Evolutionary conservation across 495 filamentous ascomycete genomes (phyloP).

Genomic region (Xylaria scruposa): DNA sequence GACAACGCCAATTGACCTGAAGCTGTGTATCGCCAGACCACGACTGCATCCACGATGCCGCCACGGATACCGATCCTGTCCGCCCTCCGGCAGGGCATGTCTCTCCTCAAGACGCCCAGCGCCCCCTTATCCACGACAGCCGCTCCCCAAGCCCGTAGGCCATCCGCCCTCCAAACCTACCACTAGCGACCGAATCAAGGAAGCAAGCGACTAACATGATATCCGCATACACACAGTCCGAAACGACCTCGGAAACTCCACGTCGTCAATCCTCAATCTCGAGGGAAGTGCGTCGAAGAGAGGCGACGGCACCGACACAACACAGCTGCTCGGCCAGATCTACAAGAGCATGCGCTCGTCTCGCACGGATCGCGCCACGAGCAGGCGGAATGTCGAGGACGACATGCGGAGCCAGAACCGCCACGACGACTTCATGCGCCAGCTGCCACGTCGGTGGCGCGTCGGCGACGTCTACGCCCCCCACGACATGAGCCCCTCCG

Average conservation of each 20-base stretch:
- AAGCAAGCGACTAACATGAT: conserved; percentile 21
- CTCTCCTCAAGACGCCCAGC: conserved; percentile 25
- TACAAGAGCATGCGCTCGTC: conserved; percentile 24
- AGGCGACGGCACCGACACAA: conserved; percentile 21
- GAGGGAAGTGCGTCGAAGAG: conserved; percentile 1
- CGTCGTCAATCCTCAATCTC: conserved; percentile 29
- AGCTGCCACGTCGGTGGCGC: conserved; percentile 65
- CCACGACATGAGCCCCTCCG: conserved; percentile 77
- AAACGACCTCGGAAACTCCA: conserved; percentile 14
- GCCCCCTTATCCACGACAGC: conserved; percentile 33
- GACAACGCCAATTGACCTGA: conserved; percentile 3
- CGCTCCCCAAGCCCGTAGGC: conserved; percentile 30
- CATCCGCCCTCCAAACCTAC: conserved; percentile 20
- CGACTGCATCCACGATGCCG: conserved; percentile 35
- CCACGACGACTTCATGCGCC: conserved; percentile 45
- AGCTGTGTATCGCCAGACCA: neutral
- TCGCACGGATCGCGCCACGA: neutral
- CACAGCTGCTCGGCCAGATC: conserved; percentile 9
- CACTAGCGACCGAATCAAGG: neutral
- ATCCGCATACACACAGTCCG: conserved; percentile 14
- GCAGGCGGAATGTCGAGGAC: conserved; percentile 34
- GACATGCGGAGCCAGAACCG: conserved; percentile 30
- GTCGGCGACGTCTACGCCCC: conserved; percentile 88
- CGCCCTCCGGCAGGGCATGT: conserved; percentile 35
- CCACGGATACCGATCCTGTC: conserved; percentile 34